phyloP scores from a whole-genome alignment of 2,329 filamentous ascomycete genomes.

The Phaeosphaeriaceae sp. region DNA sequence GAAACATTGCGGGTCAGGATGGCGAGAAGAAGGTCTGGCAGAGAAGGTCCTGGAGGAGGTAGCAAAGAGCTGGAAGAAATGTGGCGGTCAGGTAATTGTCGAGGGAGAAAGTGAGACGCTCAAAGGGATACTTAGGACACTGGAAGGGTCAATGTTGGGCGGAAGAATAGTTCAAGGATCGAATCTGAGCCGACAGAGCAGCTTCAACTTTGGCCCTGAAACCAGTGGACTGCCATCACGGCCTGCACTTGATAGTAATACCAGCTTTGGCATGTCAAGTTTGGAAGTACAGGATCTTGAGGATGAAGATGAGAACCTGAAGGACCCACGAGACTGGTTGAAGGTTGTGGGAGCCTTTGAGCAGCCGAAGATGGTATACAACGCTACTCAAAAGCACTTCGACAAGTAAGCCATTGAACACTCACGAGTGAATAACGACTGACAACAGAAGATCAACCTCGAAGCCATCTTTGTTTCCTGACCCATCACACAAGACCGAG shows the following conservation, averaged over 20 bases:
- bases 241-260: slow-evolving; percentile 62
- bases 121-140: slow-evolving; percentile 79
- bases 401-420: slow-evolving; percentile 64
- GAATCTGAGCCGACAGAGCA: slow-evolving; percentile 69
- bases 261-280: slow-evolving; percentile 66
- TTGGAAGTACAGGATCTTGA: slow-evolving; percentile 63
- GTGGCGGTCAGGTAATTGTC: slow-evolving; percentile 88
- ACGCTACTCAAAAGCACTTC: slow-evolving; percentile 86
- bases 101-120: slow-evolving; percentile 75
- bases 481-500: slow-evolving; percentile 79
- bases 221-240: slow-evolving; percentile 25
- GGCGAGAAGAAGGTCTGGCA: slow-evolving; percentile 92
- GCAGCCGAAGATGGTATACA: slow-evolving; percentile 81
- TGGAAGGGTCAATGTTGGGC: slow-evolving; percentile 90
- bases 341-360: slow-evolving; percentile 84
- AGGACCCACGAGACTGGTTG: slow-evolving; percentile 81
- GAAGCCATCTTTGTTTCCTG: slow-evolving; percentile 65
- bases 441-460: slow-evolving; percentile 43
- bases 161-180: slow-evolving; percentile 68
- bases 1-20: slow-evolving; percentile 91
- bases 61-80: slow-evolving; percentile 88
- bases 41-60: slow-evolving; percentile 93
- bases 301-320: slow-evolving; percentile 63
- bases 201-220: slow-evolving; percentile 65
- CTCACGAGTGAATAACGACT: not conserved